Conservation (phyloP, 2,329 filamentous ascomycete species). For the Aspergillus pseudonomiae region DNA sequence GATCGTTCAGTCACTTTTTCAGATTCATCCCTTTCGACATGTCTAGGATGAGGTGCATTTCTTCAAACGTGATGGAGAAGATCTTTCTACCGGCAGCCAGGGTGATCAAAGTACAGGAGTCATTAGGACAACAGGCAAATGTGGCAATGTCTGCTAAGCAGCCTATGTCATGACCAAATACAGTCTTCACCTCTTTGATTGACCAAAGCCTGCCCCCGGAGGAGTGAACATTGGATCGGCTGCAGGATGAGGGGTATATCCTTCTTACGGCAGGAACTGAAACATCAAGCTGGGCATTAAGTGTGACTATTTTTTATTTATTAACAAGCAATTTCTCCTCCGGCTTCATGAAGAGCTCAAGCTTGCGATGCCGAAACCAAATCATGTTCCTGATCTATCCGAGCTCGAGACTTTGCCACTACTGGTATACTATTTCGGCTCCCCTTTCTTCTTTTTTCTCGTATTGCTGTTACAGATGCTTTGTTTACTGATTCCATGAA, state of each 20-base stretch:
- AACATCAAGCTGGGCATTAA: not conserved
- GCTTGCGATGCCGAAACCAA: not conserved
- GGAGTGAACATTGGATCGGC: conserved; percentile 5
- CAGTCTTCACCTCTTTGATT: not conserved
- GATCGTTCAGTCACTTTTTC: not conserved
- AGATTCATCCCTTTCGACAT: not conserved
- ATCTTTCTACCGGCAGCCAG: not conserved
- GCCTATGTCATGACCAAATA: not conserved
- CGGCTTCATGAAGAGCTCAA: conserved; percentile 1
- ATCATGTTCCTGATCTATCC: not conserved
- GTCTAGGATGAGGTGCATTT: not conserved
- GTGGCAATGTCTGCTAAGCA: not conserved
- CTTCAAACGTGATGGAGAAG: not conserved
- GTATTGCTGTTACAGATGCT: not conserved
- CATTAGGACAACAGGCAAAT: not conserved
- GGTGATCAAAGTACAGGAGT: not conserved
- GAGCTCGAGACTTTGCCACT: not conserved
- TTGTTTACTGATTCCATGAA: not conserved
- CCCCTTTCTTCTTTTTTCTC: not conserved
- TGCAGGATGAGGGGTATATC: conserved; percentile 8
- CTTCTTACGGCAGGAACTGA: conserved; percentile 7
- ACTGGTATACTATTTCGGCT: not conserved
- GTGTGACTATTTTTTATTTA: not conserved
- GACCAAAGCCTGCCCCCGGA: not conserved
- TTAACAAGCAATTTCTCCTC: not conserved